Percentiles rank a stretch among this genome's conserved stretches.
Evolutionary conservation across 2,329 filamentous ascomycete species (phyloP).

Genomic region (Aspergillus brasiliensis): DNA sequence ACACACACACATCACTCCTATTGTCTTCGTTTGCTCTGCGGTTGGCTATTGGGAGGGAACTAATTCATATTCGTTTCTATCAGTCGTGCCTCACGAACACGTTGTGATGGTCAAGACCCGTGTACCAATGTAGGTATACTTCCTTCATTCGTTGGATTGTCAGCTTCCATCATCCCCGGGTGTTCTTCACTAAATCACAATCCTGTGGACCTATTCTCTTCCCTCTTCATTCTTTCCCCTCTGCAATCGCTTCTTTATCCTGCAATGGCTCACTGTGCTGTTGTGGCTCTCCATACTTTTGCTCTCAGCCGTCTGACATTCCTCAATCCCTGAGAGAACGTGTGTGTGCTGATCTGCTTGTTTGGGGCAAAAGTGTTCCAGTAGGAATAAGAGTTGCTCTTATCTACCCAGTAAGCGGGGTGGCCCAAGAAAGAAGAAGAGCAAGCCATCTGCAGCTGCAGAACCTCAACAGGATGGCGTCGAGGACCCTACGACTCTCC

Average conservation of each 20-base stretch:
- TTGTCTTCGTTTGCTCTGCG: conserved; percentile 9
- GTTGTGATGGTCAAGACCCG: conserved; percentile 48
- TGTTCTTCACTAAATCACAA: not conserved
- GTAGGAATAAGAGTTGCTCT: conserved; percentile 44
- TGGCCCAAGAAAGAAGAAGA: conserved; percentile 47
- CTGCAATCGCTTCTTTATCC: not conserved
- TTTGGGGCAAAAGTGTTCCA: conserved; percentile 35
- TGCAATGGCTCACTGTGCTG: not conserved
- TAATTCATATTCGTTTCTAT: conserved; percentile 11
- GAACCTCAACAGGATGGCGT: conserved; percentile 26
- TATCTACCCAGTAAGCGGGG: conserved; percentile 49
- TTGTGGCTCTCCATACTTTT: not conserved
- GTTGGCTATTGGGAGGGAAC: not conserved
- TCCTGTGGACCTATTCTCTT: not conserved
- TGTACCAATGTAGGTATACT: conserved; percentile 44
- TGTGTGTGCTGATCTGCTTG: conserved; percentile 15
- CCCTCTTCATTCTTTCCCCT: not conserved
- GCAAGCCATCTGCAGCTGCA: conserved; percentile 22
- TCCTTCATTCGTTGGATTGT: not conserved
- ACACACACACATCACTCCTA: not conserved
- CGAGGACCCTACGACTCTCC: conserved; percentile 25
- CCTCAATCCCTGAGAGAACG: not conserved
- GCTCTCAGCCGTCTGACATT: not conserved
- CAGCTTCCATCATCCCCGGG: not conserved
- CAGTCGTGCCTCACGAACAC: conserved; percentile 47